phyloP scores from a whole-genome alignment of 176 grass and related monocot genomes.

The Areca catechu region DNA sequence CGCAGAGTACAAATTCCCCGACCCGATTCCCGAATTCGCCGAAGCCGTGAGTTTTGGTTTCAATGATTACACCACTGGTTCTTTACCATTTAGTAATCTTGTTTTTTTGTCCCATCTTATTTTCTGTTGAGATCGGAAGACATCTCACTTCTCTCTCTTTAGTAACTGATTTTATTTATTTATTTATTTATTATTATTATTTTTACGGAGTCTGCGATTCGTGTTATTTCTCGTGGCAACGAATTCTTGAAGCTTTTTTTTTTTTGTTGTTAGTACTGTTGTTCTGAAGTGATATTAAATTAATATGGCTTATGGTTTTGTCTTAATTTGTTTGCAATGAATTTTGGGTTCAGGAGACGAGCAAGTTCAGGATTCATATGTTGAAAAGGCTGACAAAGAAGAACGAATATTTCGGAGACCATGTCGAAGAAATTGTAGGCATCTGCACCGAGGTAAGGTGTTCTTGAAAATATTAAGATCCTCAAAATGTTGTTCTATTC shows the following conservation, averaged over 20 bases:
- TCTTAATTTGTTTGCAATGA: neutral
- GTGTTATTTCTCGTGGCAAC: too few species aligned
- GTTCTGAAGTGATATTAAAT: too few species aligned
- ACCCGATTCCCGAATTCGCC: slow-evolving; percentile 81
- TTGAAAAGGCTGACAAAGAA: slow-evolving; percentile 54
- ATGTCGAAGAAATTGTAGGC: slow-evolving; percentile 61
- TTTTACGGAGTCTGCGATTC: too few species aligned
- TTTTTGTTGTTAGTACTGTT: too few species aligned
- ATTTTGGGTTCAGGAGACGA: slow-evolving; percentile 48
- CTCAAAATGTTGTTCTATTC: too few species aligned
- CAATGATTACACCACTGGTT: neutral
- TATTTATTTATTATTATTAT: too few species aligned
- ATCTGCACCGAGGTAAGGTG: slow-evolving; percentile 69
- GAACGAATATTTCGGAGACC: slow-evolving; percentile 72
- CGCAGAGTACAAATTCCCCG: slow-evolving; percentile 66
- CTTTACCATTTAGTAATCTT: neutral
- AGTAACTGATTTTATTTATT: too few species aligned
- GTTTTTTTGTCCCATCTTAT: too few species aligned
- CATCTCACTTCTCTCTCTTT: too few species aligned
- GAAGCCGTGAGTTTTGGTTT: slow-evolving; percentile 20
- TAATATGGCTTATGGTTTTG: neutral
- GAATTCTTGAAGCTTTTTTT: too few species aligned
- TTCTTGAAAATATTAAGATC: neutral
- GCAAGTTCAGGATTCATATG: slow-evolving; percentile 83
- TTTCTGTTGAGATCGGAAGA: too few species aligned